A percentile compares a stretch with the other conserved stretches of the same genome.
Evolutionary conservation across 75 land plant species (phyloP).

Genomic region (Picea sitchensis): DNA sequence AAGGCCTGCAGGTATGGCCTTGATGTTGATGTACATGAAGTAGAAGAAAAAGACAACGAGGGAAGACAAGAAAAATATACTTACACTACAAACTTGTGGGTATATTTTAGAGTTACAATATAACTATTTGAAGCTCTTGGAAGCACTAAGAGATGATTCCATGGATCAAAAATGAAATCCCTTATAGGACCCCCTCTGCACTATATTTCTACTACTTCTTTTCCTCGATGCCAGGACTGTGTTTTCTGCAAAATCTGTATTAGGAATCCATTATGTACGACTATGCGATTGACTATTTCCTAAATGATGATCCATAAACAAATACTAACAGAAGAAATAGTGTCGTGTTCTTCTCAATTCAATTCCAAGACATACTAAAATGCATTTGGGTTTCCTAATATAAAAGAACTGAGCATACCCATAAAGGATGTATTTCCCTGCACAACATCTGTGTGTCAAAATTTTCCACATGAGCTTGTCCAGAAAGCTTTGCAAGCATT

Average conservation of each 20-base stretch:
- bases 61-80: not conserved
- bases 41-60: not conserved
- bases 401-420: not conserved
- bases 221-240: not conserved
- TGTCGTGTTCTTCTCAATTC: not conserved
- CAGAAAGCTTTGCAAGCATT: not conserved
- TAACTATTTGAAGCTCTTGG: slow-evolving; percentile 6
- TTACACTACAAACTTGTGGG: not conserved
- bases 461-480: not conserved
- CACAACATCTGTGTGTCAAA: not conserved
- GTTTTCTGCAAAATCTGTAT: not conserved
- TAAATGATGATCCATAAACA: not conserved
- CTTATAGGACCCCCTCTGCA: not conserved
- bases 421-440: not conserved
- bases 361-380: not conserved
- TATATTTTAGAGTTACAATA: not conserved
- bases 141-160: not conserved
- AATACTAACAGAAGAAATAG: not conserved
- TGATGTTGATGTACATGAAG: slow-evolving; percentile 13
- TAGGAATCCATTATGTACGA: not conserved
- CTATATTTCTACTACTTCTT: not conserved
- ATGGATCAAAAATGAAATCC: not conserved
- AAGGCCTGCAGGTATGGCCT: not conserved
- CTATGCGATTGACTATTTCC: no score
- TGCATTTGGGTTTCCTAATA: slow-evolving; percentile 1